Percentiles rank a stretch among this genome's conserved stretches.
Conservation (phyloP, 768 basidiomycete species). For the Lepiota venenata region DNA sequence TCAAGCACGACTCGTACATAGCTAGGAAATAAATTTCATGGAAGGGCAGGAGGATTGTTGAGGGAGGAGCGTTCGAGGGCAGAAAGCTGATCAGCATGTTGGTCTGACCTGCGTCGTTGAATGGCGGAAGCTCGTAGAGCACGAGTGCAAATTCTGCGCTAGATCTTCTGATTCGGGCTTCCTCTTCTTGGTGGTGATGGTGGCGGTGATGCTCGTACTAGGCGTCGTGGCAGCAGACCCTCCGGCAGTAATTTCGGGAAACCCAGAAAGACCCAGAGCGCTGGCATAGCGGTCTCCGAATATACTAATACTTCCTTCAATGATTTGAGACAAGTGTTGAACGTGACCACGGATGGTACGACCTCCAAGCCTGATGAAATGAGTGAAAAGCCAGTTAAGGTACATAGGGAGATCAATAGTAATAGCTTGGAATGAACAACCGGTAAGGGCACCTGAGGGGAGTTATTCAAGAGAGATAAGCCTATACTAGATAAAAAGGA, state of each 20-base stretch:
- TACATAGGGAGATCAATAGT: conserved; percentile 72
- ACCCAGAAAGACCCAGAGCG: neutral
- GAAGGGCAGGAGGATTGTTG: neutral
- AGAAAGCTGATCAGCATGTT: neutral
- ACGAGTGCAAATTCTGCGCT: conserved; percentile 1
- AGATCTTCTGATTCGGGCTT: neutral
- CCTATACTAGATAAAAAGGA: conserved; percentile 29
- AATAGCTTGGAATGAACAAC: conserved; percentile 61
- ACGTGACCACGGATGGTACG: conserved; percentile 52
- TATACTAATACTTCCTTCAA: conserved; percentile 52
- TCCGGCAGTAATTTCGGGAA: neutral
- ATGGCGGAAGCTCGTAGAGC: neutral
- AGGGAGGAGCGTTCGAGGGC: conserved; percentile 8
- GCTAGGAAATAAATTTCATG: neutral
- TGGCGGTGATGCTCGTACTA: too few species aligned
- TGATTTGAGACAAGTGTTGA: conserved; percentile 66
- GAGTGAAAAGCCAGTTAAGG: conserved; percentile 63
- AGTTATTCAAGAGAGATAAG: conserved; percentile 30
- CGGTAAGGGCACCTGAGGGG: conserved; percentile 33
- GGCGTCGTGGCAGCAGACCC: too few species aligned
- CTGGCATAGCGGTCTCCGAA: conserved; percentile 22
- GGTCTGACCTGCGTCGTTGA: neutral
- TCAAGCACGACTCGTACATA: conserved; percentile 1
- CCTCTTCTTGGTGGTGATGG: neutral
- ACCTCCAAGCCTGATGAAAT: conserved; percentile 66